These are phyloP conservation scores for Trametes sp. DNA, from an alignment of 1,284 basidiomycete genomes.

Conservation along the genomic window DNA sequence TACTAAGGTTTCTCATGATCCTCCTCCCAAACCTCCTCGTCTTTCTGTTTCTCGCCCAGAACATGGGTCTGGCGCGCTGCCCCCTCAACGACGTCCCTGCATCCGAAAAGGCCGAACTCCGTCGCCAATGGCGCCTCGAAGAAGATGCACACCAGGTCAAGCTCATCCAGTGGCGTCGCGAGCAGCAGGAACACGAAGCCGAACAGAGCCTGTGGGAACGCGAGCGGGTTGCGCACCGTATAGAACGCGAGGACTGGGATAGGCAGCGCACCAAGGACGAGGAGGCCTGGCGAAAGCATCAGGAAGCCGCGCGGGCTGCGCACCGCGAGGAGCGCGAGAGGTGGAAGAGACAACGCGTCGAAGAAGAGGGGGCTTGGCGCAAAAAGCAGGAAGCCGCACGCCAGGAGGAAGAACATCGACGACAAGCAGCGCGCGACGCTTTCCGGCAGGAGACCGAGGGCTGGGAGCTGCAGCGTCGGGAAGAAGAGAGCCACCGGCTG, in stretches of 20 bases:
- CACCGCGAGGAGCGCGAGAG: no score
- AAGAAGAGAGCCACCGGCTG: no score
- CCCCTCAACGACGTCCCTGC: slow-evolving; percentile 17
- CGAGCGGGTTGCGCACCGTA: slow-evolving; percentile 6
- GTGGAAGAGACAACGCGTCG: no score
- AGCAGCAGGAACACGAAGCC: slow-evolving; percentile 10
- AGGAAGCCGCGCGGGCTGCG: no score
- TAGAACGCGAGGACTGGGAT: slow-evolving; percentile 1
- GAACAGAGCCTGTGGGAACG: slow-evolving; percentile 9
- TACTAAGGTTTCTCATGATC: no score
- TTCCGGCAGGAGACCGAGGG: background rate
- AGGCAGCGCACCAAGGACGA: background rate
- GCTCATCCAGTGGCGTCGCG: slow-evolving; percentile 8
- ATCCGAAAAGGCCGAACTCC: slow-evolving; percentile 7
- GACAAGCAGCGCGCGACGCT: background rate
- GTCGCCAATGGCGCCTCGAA: slow-evolving; percentile 11
- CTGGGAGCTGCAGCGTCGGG: no score
- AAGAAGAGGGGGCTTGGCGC: no score
- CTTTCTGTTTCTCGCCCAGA: slow-evolving; percentile 19
- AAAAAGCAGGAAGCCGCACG: background rate
- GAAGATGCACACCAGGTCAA: slow-evolving; percentile 9
- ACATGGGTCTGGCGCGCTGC: slow-evolving; percentile 8
- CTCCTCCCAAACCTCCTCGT: background rate
- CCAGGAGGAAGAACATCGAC: background rate
- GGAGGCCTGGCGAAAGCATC: background rate